These are phyloP conservation scores for Zelopaecilomyces penicillatus DNA, from an alignment of 2,329 filamentous ascomycete genomes.

Conservation along the genomic window DNA sequence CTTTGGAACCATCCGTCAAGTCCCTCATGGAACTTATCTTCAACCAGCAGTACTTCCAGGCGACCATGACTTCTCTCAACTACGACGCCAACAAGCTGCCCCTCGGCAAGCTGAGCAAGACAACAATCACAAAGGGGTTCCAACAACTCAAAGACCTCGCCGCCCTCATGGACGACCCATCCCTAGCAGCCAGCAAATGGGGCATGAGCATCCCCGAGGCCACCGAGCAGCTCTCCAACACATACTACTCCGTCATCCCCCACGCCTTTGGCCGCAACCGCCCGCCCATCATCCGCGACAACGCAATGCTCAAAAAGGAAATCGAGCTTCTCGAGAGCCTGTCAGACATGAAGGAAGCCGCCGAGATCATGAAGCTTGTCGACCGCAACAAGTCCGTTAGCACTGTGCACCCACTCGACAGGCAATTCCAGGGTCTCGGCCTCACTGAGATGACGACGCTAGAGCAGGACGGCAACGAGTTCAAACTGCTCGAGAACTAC, in stretches of 20 bases:
- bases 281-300: constrained; percentile 57
- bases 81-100: constrained; percentile 72
- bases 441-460: constrained; percentile 71
- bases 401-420: constrained; percentile 58
- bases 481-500: constrained; percentile 55
- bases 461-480: constrained; percentile 52
- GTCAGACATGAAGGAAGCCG: constrained; percentile 77
- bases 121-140: constrained; percentile 67
- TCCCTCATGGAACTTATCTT: constrained; percentile 75
- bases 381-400: constrained; percentile 38
- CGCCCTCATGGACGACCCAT: constrained; percentile 50
- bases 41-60: constrained; percentile 63
- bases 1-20: constrained; percentile 52
- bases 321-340: constrained; percentile 72
- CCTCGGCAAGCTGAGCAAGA: constrained; percentile 74
- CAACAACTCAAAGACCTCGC: constrained; percentile 68
- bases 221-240: constrained; percentile 60
- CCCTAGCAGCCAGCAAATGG: constrained; percentile 37
- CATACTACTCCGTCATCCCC: constrained; percentile 74
- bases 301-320: constrained; percentile 59
- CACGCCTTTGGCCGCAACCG: constrained; percentile 69
- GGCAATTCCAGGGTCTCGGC: constrained; percentile 61
- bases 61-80: constrained; percentile 57
- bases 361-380: constrained; percentile 61
- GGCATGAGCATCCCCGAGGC: constrained; percentile 28